Conservation (phyloP, 208 protist species). For the Crithidia mellificae region DNA sequence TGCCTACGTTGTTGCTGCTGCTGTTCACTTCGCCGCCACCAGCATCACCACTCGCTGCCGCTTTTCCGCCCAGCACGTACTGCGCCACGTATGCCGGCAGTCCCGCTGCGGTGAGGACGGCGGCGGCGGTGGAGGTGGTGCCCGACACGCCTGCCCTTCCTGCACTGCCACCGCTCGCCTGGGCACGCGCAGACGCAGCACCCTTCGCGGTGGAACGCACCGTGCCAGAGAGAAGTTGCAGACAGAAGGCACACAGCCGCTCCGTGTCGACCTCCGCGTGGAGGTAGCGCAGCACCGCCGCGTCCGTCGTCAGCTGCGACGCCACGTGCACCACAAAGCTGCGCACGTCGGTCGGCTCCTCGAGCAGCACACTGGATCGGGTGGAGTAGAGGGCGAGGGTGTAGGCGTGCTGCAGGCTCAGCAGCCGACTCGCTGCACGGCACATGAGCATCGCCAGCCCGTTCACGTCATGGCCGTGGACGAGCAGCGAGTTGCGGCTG, state of each 20-base stretch:
- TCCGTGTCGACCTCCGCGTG: slow-evolving; percentile 61
- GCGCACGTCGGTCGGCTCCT: slow-evolving; percentile 74
- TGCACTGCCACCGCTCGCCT: neutral
- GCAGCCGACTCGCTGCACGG: slow-evolving; percentile 31
- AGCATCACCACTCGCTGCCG: neutral
- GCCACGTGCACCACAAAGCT: slow-evolving; percentile 63
- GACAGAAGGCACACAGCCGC: slow-evolving; percentile 55
- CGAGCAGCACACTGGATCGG: slow-evolving; percentile 33
- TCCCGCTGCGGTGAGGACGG: slow-evolving; percentile 16
- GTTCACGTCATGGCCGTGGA: slow-evolving; percentile 44
- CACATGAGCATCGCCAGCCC: slow-evolving; percentile 51
- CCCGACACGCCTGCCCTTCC: neutral
- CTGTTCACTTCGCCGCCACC: no score
- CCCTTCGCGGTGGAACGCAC: neutral
- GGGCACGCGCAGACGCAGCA: neutral
- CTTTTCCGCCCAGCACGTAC: slow-evolving; percentile 5
- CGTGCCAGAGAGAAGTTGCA: slow-evolving; percentile 44
- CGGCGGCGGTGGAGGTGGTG: neutral
- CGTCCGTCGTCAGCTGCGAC: slow-evolving; percentile 59
- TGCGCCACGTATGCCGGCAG: slow-evolving; percentile 22
- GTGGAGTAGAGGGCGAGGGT: slow-evolving; percentile 62
- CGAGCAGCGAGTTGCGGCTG: slow-evolving; percentile 68
- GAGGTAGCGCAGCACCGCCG: slow-evolving; percentile 59
- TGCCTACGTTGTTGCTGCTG: no score
- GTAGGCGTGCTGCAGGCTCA: slow-evolving; percentile 38